Evolutionary conservation across 169 alveolate genomes (phyloP).

Genomic region (Plasmodium vinckei): DNA sequence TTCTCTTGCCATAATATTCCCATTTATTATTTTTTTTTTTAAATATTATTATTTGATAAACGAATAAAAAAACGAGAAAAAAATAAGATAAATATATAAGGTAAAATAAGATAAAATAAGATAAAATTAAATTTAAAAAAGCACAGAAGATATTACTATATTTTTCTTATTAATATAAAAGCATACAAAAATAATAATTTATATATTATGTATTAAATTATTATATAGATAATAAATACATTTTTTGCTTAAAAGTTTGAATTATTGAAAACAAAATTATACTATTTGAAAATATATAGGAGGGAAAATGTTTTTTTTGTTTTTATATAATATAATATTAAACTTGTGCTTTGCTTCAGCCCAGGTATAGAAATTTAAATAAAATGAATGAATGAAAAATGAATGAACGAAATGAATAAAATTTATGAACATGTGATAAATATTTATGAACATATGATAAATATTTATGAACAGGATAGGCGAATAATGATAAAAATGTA

Average conservation of each 20-base stretch:
- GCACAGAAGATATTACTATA: neutral
- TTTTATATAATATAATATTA: slow-evolving; percentile 13
- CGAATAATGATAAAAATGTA: too few species aligned
- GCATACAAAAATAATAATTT: neutral
- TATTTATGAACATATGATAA: neutral
- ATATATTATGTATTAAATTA: neutral
- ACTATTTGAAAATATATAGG: slow-evolving; percentile 25
- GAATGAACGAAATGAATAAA: neutral
- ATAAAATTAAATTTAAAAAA: neutral
- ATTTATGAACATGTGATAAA: neutral
- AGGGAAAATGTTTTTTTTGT: slow-evolving; percentile 47
- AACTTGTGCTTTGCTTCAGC: slow-evolving; percentile 34
- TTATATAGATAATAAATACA: neutral
- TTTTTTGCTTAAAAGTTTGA: neutral
- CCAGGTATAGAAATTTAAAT: slow-evolving; percentile 34
- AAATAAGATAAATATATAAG: neutral
- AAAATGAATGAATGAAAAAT: neutral
- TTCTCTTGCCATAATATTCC: too few species aligned
- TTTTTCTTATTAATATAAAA: neutral
- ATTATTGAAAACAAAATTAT: neutral
- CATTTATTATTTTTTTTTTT: neutral
- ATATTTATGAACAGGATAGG: too few species aligned
- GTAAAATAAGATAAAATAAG: too few species aligned
- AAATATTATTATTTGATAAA: neutral
- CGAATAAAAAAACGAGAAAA: neutral